Conservation (phyloP, 768 basidiomycete genomes). For the Termitomyces sp. region DNA sequence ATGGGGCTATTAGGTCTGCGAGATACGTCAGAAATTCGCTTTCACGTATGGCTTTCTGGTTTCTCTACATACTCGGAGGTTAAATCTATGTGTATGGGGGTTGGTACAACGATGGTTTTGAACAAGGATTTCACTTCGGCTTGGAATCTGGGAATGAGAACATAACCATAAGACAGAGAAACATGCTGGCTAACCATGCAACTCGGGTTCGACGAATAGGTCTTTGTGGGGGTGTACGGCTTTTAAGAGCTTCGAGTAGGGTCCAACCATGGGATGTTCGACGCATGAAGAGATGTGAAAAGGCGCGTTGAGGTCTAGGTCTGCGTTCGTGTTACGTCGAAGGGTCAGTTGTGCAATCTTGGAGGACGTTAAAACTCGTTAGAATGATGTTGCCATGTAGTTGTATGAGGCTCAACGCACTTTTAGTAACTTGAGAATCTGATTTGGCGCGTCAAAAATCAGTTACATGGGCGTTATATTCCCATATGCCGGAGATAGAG, state of each 20-base stretch:
- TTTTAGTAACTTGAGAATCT: conserved; percentile 51
- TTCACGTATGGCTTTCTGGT: background rate
- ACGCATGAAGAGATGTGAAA: conserved; percentile 27
- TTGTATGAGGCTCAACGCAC: conserved; percentile 22
- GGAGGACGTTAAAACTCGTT: background rate
- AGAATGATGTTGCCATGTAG: background rate
- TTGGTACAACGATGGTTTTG: conserved; percentile 6
- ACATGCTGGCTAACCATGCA: conserved; percentile 23
- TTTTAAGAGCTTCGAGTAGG: conserved; percentile 32
- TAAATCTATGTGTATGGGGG: conserved; percentile 1
- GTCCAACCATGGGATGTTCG: conserved; percentile 27
- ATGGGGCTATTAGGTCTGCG: background rate
- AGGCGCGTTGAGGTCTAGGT: conserved; percentile 16
- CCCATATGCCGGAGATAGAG: conserved; percentile 2
- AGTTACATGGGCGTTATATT: background rate
- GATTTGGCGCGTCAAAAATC: background rate
- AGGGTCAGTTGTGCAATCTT: conserved; percentile 38
- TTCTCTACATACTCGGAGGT: conserved; percentile 6
- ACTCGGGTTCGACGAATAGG: conserved; percentile 30
- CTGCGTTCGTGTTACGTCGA: conserved; percentile 22
- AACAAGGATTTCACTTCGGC: conserved; percentile 10
- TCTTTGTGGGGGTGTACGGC: conserved; percentile 24
- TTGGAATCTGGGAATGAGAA: background rate
- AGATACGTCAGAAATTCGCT: conserved; percentile 1
- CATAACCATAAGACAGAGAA: background rate